Percentiles rank a stretch among this genome's conserved stretches.
These are phyloP conservation scores for Liquidambar formosana DNA, from an alignment of 164 flowering plant species.

Conservation along the genomic window DNA sequence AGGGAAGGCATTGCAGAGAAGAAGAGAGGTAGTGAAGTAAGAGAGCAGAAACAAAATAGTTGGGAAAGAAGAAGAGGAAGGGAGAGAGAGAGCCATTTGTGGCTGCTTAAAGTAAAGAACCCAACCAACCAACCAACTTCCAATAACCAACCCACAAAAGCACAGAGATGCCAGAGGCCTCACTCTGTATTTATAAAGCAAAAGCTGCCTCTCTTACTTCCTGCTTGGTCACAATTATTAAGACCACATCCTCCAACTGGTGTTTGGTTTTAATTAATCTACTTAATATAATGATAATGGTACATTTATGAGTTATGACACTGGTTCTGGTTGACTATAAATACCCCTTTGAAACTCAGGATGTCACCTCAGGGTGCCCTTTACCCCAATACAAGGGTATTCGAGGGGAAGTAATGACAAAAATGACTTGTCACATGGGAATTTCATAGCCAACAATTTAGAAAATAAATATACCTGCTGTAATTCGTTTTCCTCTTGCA, in stretches of 20 bases:
- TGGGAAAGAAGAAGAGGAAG: not conserved
- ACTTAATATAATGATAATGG: not conserved
- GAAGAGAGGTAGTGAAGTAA: conserved; percentile 24
- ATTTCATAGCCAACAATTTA: too few relatives aligned
- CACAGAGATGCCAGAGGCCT: conserved; percentile 8
- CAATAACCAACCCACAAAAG: conserved; percentile 13
- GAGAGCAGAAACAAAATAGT: conserved; percentile 20
- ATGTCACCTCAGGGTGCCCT: too few relatives aligned
- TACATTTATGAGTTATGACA: too few relatives aligned
- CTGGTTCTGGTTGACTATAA: not conserved
- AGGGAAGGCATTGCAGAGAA: conserved; percentile 38
- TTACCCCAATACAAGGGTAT: too few relatives aligned
- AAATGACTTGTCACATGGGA: too few relatives aligned
- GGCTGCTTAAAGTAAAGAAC: conserved; percentile 9
- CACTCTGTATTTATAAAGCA: conserved; percentile 44
- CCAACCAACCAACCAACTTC: conserved; percentile 13
- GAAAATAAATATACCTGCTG: too few relatives aligned
- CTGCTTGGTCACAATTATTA: conserved; percentile 19
- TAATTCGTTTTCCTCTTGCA: too few relatives aligned
- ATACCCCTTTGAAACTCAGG: not conserved
- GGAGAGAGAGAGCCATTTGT: conserved; percentile 33
- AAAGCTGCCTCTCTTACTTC: conserved; percentile 23
- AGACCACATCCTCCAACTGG: conserved; percentile 2
- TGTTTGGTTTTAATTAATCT: not conserved
- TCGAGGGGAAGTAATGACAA: too few relatives aligned